These are phyloP conservation scores for Ceratocystis papillata DNA, from an alignment of 2,329 filamentous ascomycete species.

Conservation along the genomic window DNA sequence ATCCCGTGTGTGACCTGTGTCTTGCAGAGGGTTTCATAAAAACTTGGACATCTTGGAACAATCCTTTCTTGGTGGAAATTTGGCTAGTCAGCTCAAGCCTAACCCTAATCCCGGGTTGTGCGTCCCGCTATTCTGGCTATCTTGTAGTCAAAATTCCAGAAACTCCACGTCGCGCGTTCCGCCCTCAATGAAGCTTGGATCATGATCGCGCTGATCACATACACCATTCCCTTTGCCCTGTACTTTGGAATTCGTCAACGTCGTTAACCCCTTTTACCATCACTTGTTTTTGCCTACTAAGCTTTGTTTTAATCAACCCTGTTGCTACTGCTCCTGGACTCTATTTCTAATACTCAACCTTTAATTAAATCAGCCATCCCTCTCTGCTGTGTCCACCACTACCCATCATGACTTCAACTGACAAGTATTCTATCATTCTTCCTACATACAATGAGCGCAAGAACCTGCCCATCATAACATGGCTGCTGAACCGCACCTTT, in stretches of 20 bases:
- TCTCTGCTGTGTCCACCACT: neutral
- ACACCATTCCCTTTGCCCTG: neutral
- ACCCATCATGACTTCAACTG: conserved; percentile 39
- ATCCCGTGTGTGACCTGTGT: too few species aligned
- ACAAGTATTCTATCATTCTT: conserved; percentile 95
- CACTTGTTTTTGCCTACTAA: conserved; percentile 2
- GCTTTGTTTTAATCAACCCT: neutral
- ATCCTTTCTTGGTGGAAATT: too few species aligned
- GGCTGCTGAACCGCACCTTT: conserved; percentile 87
- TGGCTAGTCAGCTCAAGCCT: too few species aligned
- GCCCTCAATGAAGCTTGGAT: conserved; percentile 3
- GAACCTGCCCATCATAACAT: conserved; percentile 92
- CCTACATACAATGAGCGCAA: conserved; percentile 97
- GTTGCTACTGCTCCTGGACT: neutral
- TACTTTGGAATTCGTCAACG: neutral
- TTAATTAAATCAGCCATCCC: neutral
- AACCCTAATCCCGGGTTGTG: neutral
- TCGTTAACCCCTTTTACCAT: neutral
- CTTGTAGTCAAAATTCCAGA: conserved; percentile 9
- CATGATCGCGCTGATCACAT: neutral
- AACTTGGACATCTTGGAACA: too few species aligned
- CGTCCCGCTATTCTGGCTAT: neutral
- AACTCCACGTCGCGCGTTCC: conserved; percentile 21
- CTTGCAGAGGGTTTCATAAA: too few species aligned
- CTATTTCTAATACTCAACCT: neutral